Percentiles rank a stretch among this genome's conserved stretches.
These are phyloP conservation scores for Phialophora macrospora DNA, from an alignment of 2,329 filamentous ascomycete species.

Conservation along the genomic window DNA sequence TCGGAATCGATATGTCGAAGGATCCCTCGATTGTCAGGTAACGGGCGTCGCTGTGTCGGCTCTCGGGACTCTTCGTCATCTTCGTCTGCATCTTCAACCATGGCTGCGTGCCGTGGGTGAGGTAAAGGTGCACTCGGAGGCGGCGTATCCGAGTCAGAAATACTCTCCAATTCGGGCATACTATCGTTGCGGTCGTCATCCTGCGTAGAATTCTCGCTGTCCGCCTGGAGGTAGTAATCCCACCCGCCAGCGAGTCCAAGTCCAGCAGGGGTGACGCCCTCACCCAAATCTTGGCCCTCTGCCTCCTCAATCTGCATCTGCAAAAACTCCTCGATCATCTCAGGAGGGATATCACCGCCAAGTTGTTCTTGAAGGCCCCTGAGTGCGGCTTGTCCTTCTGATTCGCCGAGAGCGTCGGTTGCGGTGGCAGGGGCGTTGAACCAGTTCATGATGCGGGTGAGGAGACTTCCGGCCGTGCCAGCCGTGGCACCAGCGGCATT, in stretches of 20 bases:
- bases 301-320: constrained; percentile 32
- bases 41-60: not conserved
- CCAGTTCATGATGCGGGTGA: constrained; percentile 37
- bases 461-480: constrained; percentile 24
- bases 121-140: not conserved
- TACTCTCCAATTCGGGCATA: constrained; percentile 36
- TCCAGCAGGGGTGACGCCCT: constrained; percentile 29
- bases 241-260: constrained; percentile 36
- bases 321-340: constrained; percentile 35
- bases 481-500: constrained; percentile 33
- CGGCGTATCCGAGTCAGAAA: constrained; percentile 16
- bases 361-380: constrained; percentile 33
- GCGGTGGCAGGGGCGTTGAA: constrained; percentile 32
- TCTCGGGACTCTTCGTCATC: constrained; percentile 20
- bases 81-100: constrained; percentile 37
- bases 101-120: constrained; percentile 32
- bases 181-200: constrained; percentile 30
- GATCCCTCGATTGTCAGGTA: constrained; percentile 16
- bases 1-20: constrained; percentile 36
- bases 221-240: constrained; percentile 36
- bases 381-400: constrained; percentile 36
- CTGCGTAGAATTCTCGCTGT: constrained; percentile 20
- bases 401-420: constrained; percentile 19
- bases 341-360: constrained; percentile 32
- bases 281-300: constrained; percentile 18